A percentile compares a stretch with the other conserved stretches of the same genome.
phyloP scores from a whole-genome alignment of 139 green algal species.

The Tetradesmus lagerheimii region DNA sequence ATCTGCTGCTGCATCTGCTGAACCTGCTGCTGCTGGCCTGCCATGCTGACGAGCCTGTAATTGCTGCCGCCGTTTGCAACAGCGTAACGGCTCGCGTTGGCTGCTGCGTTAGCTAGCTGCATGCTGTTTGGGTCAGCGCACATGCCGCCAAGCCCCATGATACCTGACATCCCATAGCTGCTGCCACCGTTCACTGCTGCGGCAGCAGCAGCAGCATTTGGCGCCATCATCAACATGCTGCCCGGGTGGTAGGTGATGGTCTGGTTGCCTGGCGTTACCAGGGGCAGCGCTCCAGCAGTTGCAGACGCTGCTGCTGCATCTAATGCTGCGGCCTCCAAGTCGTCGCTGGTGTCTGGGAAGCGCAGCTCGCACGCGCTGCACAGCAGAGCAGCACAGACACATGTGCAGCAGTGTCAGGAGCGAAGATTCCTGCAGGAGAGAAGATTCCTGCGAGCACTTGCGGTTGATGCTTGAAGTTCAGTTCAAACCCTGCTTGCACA shows the following conservation, averaged over 20 bases:
- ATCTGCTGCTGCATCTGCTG: not conserved
- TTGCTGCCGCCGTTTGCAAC: not conserved
- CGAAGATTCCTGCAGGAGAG: not conserved
- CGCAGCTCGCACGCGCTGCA: constrained; percentile 33
- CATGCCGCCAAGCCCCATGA: not conserved
- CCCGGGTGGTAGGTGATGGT: not conserved
- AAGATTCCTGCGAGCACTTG: too few species aligned
- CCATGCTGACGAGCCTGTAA: not conserved
- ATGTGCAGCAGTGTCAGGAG: not conserved
- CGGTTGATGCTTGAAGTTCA: too few species aligned
- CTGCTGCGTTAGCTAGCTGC: not conserved
- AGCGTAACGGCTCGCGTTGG: not conserved
- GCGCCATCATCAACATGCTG: not conserved
- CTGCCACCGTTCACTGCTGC: not conserved
- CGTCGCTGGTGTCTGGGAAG: constrained; percentile 30
- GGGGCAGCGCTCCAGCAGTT: not conserved
- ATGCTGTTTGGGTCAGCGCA: not conserved
- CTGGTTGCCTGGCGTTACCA: not conserved
- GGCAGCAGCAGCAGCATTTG: not conserved
- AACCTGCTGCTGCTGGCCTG: not conserved
- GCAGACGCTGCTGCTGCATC: constrained; percentile 33
- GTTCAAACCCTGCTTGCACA: not conserved
- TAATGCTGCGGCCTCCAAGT: constrained; percentile 19
- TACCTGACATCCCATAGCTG: not conserved
- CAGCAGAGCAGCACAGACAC: not conserved